Evolutionary conservation across 2,329 filamentous ascomycete genomes (phyloP), one percentile per base, ranked within the genome.

Genomic region (Neurospora crassa): DNA sequence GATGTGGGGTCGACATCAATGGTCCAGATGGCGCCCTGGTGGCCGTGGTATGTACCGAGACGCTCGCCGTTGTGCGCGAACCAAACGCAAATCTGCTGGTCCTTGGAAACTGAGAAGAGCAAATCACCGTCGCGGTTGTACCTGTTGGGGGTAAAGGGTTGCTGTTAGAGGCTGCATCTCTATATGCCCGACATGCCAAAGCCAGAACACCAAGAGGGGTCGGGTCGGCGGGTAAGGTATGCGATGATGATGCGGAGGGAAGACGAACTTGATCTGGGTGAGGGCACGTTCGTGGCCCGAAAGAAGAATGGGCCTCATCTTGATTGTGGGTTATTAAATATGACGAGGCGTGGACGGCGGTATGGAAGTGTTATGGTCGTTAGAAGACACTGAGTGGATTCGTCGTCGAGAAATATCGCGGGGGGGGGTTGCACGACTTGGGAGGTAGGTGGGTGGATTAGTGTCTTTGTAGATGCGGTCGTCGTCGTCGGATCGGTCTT

Each of bases 21-120:
- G 74, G 96, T 97, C 96, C 96, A 99, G 85, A 99, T 92, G 78
- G 96, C 95, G 84, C 96, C 96, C 83, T 96, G 92, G 84, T 99
- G 96, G 82, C 96, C 96, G 81, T 93, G 91, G 86, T 98, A 99
- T 78, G 95, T 96, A 79, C 96, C 96, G 79, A 98, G 88, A 79
- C 96, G 92, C 87, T 99, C 96, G 84, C 96, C 96, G 83, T 99
- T 99, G 85, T 96, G 94, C 76, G 94, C 91, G 84, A 90, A 98
- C 96, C 96, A 99, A 76, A 90, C 95, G 87, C 95, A 97, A 79
- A 97, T 93, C 80, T 96, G 89, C 84, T 97, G 95, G 83, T 98
- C 95, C 85, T 98, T 98, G 77, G 93, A 89, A 73, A 94, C 92
- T 75, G 94, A 97, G 87, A 98, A 97, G 81, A 98, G 90, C 76